These are phyloP conservation scores for Pseudoturritis turrita DNA, from an alignment of 345 rosid species.

Conservation along the genomic window DNA sequence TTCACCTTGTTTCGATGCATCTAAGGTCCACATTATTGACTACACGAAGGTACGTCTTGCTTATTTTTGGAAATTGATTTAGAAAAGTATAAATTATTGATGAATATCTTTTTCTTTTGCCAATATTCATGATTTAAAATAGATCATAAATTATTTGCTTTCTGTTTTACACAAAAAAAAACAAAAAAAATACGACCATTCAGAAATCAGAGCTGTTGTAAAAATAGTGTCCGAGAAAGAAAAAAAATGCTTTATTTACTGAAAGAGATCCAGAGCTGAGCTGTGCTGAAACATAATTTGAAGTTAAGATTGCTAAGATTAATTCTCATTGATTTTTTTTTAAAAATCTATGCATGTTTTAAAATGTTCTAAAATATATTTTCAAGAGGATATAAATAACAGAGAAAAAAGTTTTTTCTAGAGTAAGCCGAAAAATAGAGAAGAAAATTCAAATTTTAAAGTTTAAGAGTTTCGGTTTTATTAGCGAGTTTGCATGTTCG, in stretches of 20 bases:
- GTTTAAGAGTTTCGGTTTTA: no score
- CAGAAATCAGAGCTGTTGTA: neutral
- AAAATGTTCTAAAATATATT: no score
- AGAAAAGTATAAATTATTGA: neutral
- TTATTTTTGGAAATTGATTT: neutral
- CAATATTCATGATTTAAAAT: neutral
- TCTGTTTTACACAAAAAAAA: neutral
- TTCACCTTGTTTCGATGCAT: slow-evolving; percentile 22
- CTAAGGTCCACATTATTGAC: slow-evolving; percentile 19
- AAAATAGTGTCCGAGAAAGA: neutral
- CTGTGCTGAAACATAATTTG: no score
- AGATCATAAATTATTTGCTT: neutral
- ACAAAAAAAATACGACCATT: neutral
- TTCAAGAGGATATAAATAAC: no score
- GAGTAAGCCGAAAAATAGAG: no score
- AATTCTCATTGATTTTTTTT: no score
- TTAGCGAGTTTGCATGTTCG: no score
- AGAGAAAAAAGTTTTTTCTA: no score
- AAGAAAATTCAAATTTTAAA: no score
- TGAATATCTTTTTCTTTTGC: neutral
- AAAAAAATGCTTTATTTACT: neutral
- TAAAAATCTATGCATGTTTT: no score
- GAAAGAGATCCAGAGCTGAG: no score
- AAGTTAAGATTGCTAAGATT: no score
- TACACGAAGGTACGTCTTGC: neutral